Conservation (phyloP, 306 rosid genomes). For the Vigna trinervia region DNA sequence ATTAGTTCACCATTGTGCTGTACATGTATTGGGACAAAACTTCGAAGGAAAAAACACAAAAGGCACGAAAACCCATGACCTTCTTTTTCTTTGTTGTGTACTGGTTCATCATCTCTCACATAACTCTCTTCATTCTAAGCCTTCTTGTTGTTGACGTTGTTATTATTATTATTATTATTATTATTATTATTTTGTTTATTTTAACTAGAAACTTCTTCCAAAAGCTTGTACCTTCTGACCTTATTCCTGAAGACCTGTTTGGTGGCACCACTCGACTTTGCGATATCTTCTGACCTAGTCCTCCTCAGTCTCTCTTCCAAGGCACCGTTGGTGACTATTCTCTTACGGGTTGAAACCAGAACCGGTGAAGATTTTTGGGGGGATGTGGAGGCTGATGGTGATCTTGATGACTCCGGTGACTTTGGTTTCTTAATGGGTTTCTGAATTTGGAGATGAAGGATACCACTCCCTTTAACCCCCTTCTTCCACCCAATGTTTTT, state of each 20-base stretch:
- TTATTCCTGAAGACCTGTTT: conserved; percentile 77
- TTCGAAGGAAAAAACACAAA: neutral
- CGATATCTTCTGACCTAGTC: conserved; percentile 65
- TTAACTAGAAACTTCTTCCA: conserved; percentile 93
- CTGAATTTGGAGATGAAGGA: conserved; percentile 46
- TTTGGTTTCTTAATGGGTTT: conserved; percentile 71
- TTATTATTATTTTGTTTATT: neutral
- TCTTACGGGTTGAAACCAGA: conserved; percentile 57
- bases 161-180: neutral
- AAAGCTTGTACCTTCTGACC: conserved; percentile 95
- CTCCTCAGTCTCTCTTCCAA: conserved; percentile 64
- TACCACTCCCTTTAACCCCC: conserved; percentile 41
- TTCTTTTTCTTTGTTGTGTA: neutral
- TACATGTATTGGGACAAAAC: conserved; percentile 52
- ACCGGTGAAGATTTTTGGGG: conserved; percentile 38
- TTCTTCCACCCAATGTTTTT: conserved; percentile 15
- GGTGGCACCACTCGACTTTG: conserved; percentile 51
- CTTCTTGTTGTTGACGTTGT: neutral
- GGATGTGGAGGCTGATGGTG: conserved; percentile 45
- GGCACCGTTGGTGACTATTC: conserved; percentile 59
- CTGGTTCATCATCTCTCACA: conserved; percentile 21
- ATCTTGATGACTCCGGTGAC: conserved; percentile 47
- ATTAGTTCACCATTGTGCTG: conserved; percentile 39
- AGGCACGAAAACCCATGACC: neutral
- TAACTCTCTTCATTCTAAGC: conserved; percentile 19